Conservation (phyloP, 805 yeast species). For the Spathaspora sp. region DNA sequence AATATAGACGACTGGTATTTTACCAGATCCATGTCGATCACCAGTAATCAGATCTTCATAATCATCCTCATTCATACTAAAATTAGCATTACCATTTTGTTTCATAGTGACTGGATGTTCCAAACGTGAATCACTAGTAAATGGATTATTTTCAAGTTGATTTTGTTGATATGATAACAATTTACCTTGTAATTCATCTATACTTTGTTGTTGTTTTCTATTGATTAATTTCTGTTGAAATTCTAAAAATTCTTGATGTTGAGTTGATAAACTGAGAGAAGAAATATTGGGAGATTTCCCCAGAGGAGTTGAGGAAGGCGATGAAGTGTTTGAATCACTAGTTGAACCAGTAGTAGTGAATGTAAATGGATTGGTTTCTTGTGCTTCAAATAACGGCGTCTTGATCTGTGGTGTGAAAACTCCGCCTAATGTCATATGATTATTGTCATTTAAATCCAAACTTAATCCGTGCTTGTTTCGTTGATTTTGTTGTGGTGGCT, state of each 20-base stretch:
- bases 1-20: too few relatives aligned
- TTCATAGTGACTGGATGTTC: background rate
- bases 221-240: conserved; percentile 33
- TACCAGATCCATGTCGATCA: too few relatives aligned
- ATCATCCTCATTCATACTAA: background rate
- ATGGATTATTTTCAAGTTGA: background rate
- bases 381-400: conserved; percentile 27
- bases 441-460: conserved; percentile 4
- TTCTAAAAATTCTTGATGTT: conserved; percentile 34
- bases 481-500: background rate
- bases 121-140: too few relatives aligned
- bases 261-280: conserved; percentile 13
- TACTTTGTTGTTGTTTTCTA: conserved; percentile 30
- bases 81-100: background rate
- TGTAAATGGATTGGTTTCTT: conserved; percentile 37
- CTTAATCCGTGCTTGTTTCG: background rate
- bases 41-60: background rate
- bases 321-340: background rate
- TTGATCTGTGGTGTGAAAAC: conserved; percentile 34
- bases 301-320: conserved; percentile 1
- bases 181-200: conserved; percentile 2
- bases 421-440: conserved; percentile 22
- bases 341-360: conserved; percentile 10
- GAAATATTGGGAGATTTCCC: conserved; percentile 2
- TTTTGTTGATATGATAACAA: conserved; percentile 2